A percentile compares a stretch with the other conserved stretches of the same genome.
phyloP scores from a whole-genome alignment of 805 yeast genomes.

The Jamesozyma jinghongensis region DNA sequence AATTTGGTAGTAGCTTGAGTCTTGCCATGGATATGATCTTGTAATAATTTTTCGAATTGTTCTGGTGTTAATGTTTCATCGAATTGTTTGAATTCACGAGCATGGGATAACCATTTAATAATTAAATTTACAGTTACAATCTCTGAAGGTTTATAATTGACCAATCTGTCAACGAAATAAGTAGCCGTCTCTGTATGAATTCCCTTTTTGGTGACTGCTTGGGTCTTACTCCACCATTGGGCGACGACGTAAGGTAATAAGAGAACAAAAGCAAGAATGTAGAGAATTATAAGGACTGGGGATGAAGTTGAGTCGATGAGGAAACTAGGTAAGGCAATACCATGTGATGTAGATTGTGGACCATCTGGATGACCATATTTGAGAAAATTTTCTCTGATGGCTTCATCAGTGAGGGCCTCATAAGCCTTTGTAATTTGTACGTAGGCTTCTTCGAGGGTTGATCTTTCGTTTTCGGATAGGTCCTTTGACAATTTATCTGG shows the following conservation, averaged over 20 bases:
- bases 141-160: constrained; percentile 67
- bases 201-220: constrained; percentile 72
- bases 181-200: constrained; percentile 80
- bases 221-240: constrained; percentile 83
- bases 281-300: constrained; percentile 51
- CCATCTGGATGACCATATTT: constrained; percentile 98
- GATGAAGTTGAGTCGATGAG: constrained; percentile 77
- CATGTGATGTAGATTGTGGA: constrained; percentile 80
- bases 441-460: constrained; percentile 60
- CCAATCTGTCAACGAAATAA: constrained; percentile 55
- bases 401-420: constrained; percentile 88
- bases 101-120: constrained; percentile 47
- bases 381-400: constrained; percentile 67
- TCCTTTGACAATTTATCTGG: constrained; percentile 81
- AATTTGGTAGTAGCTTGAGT: constrained; percentile 29
- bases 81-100: constrained; percentile 54
- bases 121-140: constrained; percentile 48
- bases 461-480: constrained; percentile 45
- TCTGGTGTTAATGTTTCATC: constrained; percentile 35
- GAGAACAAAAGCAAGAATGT: constrained; percentile 65
- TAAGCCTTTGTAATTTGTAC: constrained; percentile 86
- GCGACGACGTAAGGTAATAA: constrained; percentile 75
- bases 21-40: constrained; percentile 51
- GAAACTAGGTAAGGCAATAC: constrained; percentile 90
- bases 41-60: constrained; percentile 43